A percentile compares a stretch with the other conserved stretches of the same genome.
Evolutionary conservation across 331 rosid genomes (phyloP).

Genomic region (Phaseolus coccineus): DNA sequence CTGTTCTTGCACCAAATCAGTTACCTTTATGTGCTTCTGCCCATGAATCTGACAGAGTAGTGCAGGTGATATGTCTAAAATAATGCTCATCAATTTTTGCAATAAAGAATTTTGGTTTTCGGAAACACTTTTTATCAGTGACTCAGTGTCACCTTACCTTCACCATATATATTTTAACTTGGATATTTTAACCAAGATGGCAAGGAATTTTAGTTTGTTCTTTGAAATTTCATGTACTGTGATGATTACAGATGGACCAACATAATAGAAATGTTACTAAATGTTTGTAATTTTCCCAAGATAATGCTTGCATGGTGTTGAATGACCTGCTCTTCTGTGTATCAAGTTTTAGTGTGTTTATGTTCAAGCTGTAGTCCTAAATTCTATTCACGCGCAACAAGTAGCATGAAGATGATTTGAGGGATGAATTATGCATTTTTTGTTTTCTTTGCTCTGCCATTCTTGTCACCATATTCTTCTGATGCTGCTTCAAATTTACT

Average conservation of each 20-base stretch:
- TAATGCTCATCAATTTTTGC: slow-evolving; percentile 14
- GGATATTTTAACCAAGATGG: slow-evolving; percentile 3
- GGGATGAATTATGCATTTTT: slow-evolving; percentile 19
- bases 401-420: slow-evolving; percentile 15
- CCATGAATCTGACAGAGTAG: slow-evolving; percentile 92
- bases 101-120: slow-evolving; percentile 1
- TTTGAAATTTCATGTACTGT: not conserved
- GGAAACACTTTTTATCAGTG: not conserved
- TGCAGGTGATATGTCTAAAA: slow-evolving; percentile 68
- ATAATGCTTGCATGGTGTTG: slow-evolving; percentile 13
- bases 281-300: not conserved
- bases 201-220: not conserved
- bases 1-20: slow-evolving; percentile 86
- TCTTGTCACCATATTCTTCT: slow-evolving; percentile 15
- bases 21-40: slow-evolving; percentile 97
- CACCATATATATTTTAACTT: slow-evolving; percentile 11
- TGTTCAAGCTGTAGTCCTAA: not conserved
- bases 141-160: slow-evolving; percentile 7
- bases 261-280: not conserved
- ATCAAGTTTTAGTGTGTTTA: not conserved
- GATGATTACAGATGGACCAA: not conserved
- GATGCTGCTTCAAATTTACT: slow-evolving; percentile 3
- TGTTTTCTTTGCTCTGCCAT: slow-evolving; percentile 8
- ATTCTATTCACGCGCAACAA: not conserved
- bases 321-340: not conserved